Evolutionary conservation across 495 filamentous ascomycete species (phyloP).

Genomic region (Aspergillus cavernicola): DNA sequence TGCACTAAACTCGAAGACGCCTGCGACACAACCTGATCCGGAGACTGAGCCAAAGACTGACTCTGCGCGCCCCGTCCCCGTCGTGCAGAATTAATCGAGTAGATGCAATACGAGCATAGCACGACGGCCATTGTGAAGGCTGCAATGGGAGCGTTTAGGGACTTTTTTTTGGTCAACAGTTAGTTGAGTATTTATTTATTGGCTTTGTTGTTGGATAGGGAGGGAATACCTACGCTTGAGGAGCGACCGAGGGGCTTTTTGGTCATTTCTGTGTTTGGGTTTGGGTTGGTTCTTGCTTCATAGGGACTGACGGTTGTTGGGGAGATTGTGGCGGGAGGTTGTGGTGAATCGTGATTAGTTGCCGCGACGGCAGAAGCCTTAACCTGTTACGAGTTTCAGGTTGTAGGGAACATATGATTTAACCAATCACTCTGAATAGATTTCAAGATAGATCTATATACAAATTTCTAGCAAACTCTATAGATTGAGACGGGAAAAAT

Average conservation of each 20-base stretch:
- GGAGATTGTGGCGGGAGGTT: no score
- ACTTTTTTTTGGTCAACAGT: constrained; percentile 25
- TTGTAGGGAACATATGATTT: neutral
- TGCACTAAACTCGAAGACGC: constrained; percentile 1
- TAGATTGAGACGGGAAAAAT: neutral
- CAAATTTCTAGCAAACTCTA: constrained; percentile 4
- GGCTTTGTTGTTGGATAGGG: neutral
- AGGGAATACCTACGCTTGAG: constrained; percentile 19
- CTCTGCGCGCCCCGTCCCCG: constrained; percentile 24
- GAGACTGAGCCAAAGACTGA: constrained; percentile 20
- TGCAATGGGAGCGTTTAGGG: constrained; percentile 45
- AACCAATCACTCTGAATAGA: neutral
- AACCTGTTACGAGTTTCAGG: neutral
- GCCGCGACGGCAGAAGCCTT: no score
- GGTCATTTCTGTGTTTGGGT: constrained; percentile 2
- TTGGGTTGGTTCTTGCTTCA: neutral
- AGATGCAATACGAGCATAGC: constrained; percentile 47
- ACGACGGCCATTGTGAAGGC: constrained; percentile 49
- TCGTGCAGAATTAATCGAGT: constrained; percentile 45
- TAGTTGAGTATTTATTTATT: neutral
- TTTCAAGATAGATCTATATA: constrained; percentile 1
- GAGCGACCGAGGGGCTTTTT: constrained; percentile 23
- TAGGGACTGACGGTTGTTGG: no score
- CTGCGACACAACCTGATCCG: neutral
- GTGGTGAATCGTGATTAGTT: no score